A percentile compares a stretch with the other conserved stretches of the same genome.
These are phyloP conservation scores for cucumber (Cucumis sativus) DNA, from an alignment of 306 rosid species.

Conservation along the genomic window DNA sequence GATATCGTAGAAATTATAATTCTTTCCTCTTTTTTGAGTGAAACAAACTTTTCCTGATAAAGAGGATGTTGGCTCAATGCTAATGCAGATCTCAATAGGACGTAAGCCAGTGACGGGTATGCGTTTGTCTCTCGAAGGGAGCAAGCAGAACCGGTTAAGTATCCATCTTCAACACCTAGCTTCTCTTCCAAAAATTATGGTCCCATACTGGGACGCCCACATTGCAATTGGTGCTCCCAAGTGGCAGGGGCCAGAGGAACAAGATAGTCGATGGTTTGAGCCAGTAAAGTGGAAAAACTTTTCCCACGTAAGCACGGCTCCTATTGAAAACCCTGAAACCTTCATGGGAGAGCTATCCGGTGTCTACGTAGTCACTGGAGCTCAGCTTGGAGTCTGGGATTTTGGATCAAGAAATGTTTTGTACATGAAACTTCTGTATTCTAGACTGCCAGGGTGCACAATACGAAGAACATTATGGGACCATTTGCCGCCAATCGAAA, in stretches of 20 bases:
- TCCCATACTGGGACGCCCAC: constrained; percentile 61
- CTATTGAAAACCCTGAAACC: constrained; percentile 62
- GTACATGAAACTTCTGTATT: constrained; percentile 72
- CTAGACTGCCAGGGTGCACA: constrained; percentile 62
- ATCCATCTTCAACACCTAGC: constrained; percentile 73
- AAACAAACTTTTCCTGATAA: not conserved
- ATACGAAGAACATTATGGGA: constrained; percentile 74
- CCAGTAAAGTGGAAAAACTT: constrained; percentile 79
- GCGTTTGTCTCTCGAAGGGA: constrained; percentile 62
- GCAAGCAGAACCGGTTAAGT: constrained; percentile 56
- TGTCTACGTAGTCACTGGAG: constrained; percentile 60
- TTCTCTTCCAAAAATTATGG: constrained; percentile 70
- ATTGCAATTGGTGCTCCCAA: constrained; percentile 79
- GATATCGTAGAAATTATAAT: not conserved
- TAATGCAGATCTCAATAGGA: constrained; percentile 67
- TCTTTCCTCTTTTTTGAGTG: not conserved
- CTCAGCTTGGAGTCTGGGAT: constrained; percentile 87
- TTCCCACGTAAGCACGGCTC: constrained; percentile 81
- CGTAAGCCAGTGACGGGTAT: constrained; percentile 81
- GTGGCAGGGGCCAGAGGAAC: constrained; percentile 85
- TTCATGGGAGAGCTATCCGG: constrained; percentile 49
- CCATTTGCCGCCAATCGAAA: constrained; percentile 30
- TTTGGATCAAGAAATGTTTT: constrained; percentile 62
- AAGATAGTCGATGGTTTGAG: constrained; percentile 87
- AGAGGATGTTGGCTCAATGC: not conserved